phyloP scores from a whole-genome alignment of 163 green algal species.

The Chloroidium sp. region DNA sequence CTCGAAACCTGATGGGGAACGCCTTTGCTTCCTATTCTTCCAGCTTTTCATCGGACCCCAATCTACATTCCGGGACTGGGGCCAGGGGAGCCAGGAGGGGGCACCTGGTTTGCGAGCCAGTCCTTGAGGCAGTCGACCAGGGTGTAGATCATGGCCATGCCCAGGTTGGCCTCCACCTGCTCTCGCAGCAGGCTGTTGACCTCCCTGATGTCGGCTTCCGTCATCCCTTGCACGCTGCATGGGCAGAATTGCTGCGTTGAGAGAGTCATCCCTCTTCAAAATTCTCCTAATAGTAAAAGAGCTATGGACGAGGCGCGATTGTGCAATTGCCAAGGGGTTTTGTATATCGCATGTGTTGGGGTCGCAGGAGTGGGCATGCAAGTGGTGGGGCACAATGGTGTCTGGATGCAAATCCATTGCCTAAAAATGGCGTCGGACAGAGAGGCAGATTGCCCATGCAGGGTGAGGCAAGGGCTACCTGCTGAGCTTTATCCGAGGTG shows the following conservation, averaged over 20 bases:
- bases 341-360: too few relatives aligned
- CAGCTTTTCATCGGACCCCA: too few relatives aligned
- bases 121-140: constrained; percentile 75
- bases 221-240: constrained; percentile 57
- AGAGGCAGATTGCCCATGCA: not conserved
- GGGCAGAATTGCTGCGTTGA: not conserved
- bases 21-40: too few relatives aligned
- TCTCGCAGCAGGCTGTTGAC: constrained; percentile 41
- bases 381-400: too few relatives aligned
- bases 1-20: too few relatives aligned
- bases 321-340: too few relatives aligned
- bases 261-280: not conserved
- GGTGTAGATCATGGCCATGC: constrained; percentile 91
- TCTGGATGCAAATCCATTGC: too few relatives aligned
- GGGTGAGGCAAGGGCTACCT: constrained; percentile 23
- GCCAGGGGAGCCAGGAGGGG: not conserved
- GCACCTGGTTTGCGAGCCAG: constrained; percentile 59
- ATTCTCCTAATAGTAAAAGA: too few relatives aligned
- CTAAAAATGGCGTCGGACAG: too few relatives aligned
- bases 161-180: constrained; percentile 67
- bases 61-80: not conserved
- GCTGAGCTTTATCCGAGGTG: constrained; percentile 49
- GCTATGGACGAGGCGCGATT: too few relatives aligned
- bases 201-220: constrained; percentile 49
- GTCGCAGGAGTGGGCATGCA: too few relatives aligned